Evolutionary conservation across 1,139 yeast genomes (phyloP).

Genomic region (Lodderomyces beijingensis): DNA sequence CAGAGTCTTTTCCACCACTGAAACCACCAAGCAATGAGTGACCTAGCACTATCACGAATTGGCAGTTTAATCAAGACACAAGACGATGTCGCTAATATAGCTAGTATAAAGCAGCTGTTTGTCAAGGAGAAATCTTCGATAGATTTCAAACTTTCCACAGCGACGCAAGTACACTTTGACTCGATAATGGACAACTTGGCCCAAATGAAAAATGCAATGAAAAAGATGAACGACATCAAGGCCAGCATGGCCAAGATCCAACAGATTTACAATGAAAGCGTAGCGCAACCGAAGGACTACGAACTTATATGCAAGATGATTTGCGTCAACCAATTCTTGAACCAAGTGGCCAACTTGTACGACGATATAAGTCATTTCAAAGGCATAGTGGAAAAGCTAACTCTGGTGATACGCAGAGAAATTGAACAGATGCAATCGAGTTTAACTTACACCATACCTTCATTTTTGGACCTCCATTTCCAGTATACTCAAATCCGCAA

Average conservation of each 20-base stretch:
- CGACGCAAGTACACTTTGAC: conserved; percentile 58
- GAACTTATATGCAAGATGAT: conserved; percentile 60
- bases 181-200: conserved; percentile 41
- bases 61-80: conserved; percentile 44
- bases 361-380: conserved; percentile 59
- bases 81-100: conserved; percentile 57
- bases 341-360: conserved; percentile 63
- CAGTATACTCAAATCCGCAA: conserved; percentile 68
- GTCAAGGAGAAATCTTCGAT: conserved; percentile 64
- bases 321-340: conserved; percentile 65
- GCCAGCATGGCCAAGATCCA: conserved; percentile 58
- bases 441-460: conserved; percentile 54
- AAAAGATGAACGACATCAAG: conserved; percentile 45
- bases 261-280: conserved; percentile 49
- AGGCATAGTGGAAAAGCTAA: conserved; percentile 46
- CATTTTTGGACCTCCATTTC: conserved; percentile 65
- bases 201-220: conserved; percentile 32
- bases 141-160: conserved; percentile 66
- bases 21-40: no score
- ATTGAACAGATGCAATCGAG: conserved; percentile 44
- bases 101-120: conserved; percentile 54
- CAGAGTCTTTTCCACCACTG: no score
- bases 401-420: conserved; percentile 51
- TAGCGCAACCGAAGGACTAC: conserved; percentile 50
- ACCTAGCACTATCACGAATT: conserved; percentile 41